Percentiles rank a stretch among this genome's conserved stretches.
Evolutionary conservation across 768 basidiomycete species (phyloP).

Genomic region (Russula dissimulans): DNA sequence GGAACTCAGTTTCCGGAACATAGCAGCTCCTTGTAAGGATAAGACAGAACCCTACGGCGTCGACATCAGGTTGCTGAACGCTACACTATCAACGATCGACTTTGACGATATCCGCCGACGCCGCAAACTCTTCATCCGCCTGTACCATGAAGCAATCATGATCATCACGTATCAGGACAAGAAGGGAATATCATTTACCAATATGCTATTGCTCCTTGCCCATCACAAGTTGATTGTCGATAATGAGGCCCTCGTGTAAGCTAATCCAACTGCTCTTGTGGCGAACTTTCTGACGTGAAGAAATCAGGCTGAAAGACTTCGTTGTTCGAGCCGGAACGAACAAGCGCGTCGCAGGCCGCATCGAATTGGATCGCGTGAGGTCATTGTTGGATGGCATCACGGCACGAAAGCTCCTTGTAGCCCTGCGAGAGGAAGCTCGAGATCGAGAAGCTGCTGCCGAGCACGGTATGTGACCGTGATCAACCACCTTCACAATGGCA

Average conservation of each 20-base stretch:
- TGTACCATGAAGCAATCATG: conserved; percentile 83
- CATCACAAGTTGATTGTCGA: conserved; percentile 92
- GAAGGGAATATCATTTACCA: conserved; percentile 82
- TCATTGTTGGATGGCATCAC: conserved; percentile 73
- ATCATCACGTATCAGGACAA: conserved; percentile 59
- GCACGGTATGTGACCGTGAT: conserved; percentile 18
- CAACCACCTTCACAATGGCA: too few relatives aligned
- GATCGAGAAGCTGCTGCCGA: conserved; percentile 28
- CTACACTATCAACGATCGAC: conserved; percentile 56
- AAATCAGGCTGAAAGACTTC: conserved; percentile 69
- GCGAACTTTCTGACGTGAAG: not conserved
- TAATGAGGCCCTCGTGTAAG: conserved; percentile 79
- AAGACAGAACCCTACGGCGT: conserved; percentile 38
- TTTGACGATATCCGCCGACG: conserved; percentile 51
- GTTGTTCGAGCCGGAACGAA: conserved; percentile 67
- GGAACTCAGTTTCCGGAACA: conserved; percentile 51
- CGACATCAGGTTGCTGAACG: conserved; percentile 54
- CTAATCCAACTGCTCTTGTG: conserved; percentile 13
- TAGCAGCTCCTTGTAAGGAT: conserved; percentile 44
- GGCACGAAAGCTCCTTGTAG: conserved; percentile 59
- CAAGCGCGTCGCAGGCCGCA: conserved; percentile 71
- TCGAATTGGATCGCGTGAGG: conserved; percentile 77
- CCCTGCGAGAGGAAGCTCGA: conserved; percentile 35
- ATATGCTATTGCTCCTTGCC: conserved; percentile 78
- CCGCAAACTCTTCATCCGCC: conserved; percentile 57